Conservation (phyloP, 305 asterid genomes). For the Ilex paraguariensis region DNA sequence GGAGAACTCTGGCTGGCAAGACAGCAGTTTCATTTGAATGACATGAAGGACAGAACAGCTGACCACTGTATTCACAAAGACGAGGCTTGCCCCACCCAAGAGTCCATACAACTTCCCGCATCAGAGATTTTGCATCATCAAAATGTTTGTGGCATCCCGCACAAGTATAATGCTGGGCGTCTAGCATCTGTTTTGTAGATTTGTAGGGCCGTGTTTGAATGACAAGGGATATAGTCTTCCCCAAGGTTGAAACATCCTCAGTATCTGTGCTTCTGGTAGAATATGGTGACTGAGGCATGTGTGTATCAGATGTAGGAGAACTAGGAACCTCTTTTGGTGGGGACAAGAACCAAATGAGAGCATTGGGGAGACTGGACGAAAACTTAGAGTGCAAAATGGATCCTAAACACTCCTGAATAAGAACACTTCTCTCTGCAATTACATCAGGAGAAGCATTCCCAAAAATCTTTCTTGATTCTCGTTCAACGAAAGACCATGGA, state of each 20-base stretch:
- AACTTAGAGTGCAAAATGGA: conserved; percentile 49
- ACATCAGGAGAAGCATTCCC: conserved; percentile 76
- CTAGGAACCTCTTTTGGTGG: conserved; percentile 47
- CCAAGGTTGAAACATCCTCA: conserved; percentile 42
- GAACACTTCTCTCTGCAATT: conserved; percentile 71
- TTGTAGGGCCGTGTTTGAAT: conserved; percentile 56
- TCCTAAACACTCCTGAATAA: conserved; percentile 85
- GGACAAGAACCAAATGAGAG: conserved; percentile 60
- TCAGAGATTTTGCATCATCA: conserved; percentile 63
- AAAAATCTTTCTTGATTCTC: conserved; percentile 77
- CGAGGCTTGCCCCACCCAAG: conserved; percentile 99
- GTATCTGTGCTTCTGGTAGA: conserved; percentile 21
- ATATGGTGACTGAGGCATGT: conserved; percentile 24
- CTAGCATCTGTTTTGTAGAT: conserved; percentile 71
- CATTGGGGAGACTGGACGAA: conserved; percentile 35
- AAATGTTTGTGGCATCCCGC: conserved; percentile 82
- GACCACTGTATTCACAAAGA: conserved; percentile 85
- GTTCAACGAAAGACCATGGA: conserved; percentile 74
- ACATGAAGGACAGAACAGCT: conserved; percentile 81
- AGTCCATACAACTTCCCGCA: conserved; percentile 60
- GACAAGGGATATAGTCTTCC: conserved; percentile 71
- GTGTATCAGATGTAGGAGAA: conserved; percentile 38
- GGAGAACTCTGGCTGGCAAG: conserved; percentile 89
- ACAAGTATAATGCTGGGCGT: conserved; percentile 74
- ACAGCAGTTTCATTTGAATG: conserved; percentile 81